phyloP scores from a whole-genome alignment of 306 rosid genomes.

The Oxytropis ochrocephala region DNA sequence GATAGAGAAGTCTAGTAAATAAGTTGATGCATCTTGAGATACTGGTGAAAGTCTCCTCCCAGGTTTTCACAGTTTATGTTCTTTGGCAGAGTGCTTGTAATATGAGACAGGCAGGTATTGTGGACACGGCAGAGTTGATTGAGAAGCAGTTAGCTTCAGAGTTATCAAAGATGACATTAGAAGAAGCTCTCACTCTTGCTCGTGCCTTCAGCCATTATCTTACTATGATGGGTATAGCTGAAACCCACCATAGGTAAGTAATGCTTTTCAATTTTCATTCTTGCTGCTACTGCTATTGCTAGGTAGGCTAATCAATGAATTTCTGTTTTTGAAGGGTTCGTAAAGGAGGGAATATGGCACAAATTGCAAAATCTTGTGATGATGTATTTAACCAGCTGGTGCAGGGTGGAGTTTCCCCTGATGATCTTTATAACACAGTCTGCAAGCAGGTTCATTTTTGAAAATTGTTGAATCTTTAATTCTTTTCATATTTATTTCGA shows the following conservation, averaged over 20 bases:
- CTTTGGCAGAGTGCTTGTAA: slow-evolving; percentile 66
- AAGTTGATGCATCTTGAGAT: too few species aligned
- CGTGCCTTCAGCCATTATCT: slow-evolving; percentile 91
- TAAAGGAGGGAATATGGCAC: slow-evolving; percentile 53
- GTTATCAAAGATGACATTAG: slow-evolving; percentile 75
- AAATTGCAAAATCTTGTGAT: slow-evolving; percentile 74
- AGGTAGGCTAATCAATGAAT: background rate
- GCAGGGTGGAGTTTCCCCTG: slow-evolving; percentile 70
- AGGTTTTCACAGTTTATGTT: too few species aligned
- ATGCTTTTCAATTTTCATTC: background rate
- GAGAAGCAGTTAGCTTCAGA: slow-evolving; percentile 88
- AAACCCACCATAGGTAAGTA: slow-evolving; percentile 77
- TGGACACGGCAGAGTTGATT: slow-evolving; percentile 62
- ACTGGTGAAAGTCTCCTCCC: too few species aligned
- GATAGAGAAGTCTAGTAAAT: too few species aligned
- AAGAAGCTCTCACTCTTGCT: slow-evolving; percentile 78
- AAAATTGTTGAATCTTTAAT: background rate
- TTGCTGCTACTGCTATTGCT: background rate
- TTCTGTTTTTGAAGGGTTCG: slow-evolving; percentile 60
- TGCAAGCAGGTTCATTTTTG: slow-evolving; percentile 71
- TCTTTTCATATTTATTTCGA: background rate
- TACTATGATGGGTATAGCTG: slow-evolving; percentile 88
- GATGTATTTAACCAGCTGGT: slow-evolving; percentile 71
- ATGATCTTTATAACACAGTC: slow-evolving; percentile 70
- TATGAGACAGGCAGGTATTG: slow-evolving; percentile 87